Conservation (phyloP, 2,329 filamentous ascomycete species). For the Helotiales sp. region DNA sequence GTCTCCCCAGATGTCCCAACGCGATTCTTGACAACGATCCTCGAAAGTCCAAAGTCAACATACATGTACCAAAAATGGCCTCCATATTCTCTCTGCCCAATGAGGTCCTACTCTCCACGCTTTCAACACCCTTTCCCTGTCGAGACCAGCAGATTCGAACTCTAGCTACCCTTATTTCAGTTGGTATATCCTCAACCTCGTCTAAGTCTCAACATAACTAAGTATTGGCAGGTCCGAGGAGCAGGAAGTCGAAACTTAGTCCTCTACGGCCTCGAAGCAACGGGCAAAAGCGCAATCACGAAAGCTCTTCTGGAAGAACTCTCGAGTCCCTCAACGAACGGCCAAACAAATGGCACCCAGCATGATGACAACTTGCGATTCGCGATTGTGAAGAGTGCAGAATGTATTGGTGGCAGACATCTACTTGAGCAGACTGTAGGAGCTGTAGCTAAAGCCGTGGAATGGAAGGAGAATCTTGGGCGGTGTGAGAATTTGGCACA, state of each 20-base stretch:
- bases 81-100: slow-evolving; percentile 58
- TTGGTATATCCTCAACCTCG: slow-evolving; percentile 36
- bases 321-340: slow-evolving; percentile 19
- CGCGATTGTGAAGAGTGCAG: slow-evolving; percentile 69
- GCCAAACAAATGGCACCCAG: slow-evolving; percentile 1
- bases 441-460: slow-evolving; percentile 59
- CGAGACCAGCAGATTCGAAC: slow-evolving; percentile 64
- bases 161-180: slow-evolving; percentile 57
- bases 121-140: slow-evolving; percentile 58
- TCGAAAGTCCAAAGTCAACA: not conserved
- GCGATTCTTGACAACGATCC: not conserved
- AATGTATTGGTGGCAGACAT: slow-evolving; percentile 80
- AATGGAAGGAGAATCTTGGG: slow-evolving; percentile 55
- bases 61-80: slow-evolving; percentile 40
- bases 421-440: slow-evolving; percentile 73
- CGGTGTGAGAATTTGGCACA: slow-evolving; percentile 83
- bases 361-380: slow-evolving; percentile 56
- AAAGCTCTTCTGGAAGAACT: slow-evolving; percentile 62
- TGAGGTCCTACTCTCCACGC: slow-evolving; percentile 53
- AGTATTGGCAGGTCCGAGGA: slow-evolving; percentile 19
- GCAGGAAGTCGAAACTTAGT: slow-evolving; percentile 62
- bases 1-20: not conserved
- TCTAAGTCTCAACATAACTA: not conserved
- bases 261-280: slow-evolving; percentile 82
- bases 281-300: slow-evolving; percentile 80